Evolutionary conservation across 1,139 yeast genomes (phyloP).

Genomic region (Zygosaccharomyces sapae): DNA sequence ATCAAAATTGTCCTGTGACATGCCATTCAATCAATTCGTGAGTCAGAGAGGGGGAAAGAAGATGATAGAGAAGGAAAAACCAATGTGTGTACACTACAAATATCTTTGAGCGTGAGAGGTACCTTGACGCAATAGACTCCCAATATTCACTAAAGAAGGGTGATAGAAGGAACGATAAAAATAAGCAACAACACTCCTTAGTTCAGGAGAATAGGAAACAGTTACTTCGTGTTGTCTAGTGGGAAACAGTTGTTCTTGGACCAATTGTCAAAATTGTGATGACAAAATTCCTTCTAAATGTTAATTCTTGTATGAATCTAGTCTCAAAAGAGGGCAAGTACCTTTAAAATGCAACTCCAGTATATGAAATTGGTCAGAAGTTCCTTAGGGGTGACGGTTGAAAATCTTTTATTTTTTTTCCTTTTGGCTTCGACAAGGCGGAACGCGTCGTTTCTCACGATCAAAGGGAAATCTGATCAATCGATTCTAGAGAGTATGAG

Average conservation of each 20-base stretch:
- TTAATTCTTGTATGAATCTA: background rate
- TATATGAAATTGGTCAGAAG: background rate
- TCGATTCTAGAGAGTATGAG: background rate
- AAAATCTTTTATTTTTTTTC: constrained; percentile 6
- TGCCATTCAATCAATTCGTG: constrained; percentile 8
- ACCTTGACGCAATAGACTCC: background rate
- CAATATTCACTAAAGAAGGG: background rate
- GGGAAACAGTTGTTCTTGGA: too few species aligned
- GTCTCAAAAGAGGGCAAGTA: background rate
- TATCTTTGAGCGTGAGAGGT: too few species aligned
- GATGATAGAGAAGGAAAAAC: too few species aligned
- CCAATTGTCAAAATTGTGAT: too few species aligned
- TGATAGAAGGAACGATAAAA: background rate
- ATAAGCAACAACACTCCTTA: background rate
- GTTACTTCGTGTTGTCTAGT: background rate
- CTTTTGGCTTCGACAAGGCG: constrained; percentile 1
- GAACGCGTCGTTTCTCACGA: constrained; percentile 1
- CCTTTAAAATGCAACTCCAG: background rate
- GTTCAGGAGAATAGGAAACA: background rate
- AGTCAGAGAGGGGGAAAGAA: background rate
- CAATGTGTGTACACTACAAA: too few species aligned
- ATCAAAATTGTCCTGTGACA: constrained; percentile 31
- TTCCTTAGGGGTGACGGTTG: constrained; percentile 5
- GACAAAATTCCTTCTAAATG: too few species aligned
- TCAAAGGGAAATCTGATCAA: background rate